A percentile compares a stretch with the other conserved stretches of the same genome.
phyloP scores from a whole-genome alignment of 2,329 filamentous ascomycete species.

The Leptographium galeiforme region DNA sequence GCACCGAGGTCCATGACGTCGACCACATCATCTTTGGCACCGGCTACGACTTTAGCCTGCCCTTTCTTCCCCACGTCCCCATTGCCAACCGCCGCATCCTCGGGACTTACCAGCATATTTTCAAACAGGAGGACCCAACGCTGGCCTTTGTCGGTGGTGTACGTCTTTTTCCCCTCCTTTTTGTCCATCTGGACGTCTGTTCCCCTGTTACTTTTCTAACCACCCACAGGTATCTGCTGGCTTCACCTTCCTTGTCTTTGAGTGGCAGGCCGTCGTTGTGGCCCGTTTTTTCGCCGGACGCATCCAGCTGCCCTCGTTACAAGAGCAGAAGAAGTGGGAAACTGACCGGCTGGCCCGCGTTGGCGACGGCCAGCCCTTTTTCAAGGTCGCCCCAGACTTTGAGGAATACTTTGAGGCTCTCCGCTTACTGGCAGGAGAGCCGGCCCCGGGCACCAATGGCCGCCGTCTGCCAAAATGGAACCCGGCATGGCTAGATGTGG shows the following conservation, averaged over 20 bases:
- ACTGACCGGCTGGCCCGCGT: background rate
- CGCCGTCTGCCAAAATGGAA: constrained; percentile 15
- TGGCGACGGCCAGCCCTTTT: background rate
- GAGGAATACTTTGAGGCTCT: constrained; percentile 1
- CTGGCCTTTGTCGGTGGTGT: constrained; percentile 44
- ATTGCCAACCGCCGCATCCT: constrained; percentile 24
- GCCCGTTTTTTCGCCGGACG: constrained; percentile 41
- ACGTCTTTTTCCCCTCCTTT: background rate
- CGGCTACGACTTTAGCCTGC: constrained; percentile 40
- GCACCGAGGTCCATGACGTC: constrained; percentile 30
- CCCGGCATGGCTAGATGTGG: background rate
- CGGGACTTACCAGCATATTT: constrained; percentile 27
- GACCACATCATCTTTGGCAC: constrained; percentile 47
- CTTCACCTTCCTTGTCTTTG: constrained; percentile 54
- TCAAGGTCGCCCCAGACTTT: background rate
- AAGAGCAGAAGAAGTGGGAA: background rate
- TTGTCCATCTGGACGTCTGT: background rate
- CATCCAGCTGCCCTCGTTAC: constrained; percentile 28
- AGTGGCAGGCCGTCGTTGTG: constrained; percentile 51
- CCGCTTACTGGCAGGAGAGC: background rate
- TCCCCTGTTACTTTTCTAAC: background rate
- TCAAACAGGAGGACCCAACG: constrained; percentile 53
- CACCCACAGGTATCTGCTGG: constrained; percentile 42
- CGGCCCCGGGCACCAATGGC: background rate
- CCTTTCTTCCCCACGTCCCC: constrained; percentile 42